Percentiles rank a stretch among this genome's conserved stretches.
These are phyloP conservation scores for Globisporangium ultimum DNA, from an alignment of 352 stramenopile species.

Conservation along the genomic window DNA sequence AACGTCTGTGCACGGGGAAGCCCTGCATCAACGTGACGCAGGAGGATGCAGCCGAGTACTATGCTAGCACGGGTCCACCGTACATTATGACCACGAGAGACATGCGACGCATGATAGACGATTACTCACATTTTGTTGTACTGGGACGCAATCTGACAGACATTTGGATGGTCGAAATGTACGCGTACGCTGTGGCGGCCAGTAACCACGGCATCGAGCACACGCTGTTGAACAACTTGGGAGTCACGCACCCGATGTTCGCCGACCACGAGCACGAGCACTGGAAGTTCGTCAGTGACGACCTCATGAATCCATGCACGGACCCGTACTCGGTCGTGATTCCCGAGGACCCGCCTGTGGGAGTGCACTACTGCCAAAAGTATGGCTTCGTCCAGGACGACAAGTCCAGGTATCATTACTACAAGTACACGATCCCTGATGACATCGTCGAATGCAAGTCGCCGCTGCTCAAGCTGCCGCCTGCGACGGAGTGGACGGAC, in stretches of 20 bases:
- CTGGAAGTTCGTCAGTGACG: conserved; percentile 35
- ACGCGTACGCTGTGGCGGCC: conserved; percentile 42
- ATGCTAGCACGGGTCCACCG: conserved; percentile 38
- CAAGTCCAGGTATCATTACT: conserved; percentile 15
- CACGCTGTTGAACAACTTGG: conserved; percentile 44
- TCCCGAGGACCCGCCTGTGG: conserved; percentile 33
- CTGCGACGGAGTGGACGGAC: conserved; percentile 13
- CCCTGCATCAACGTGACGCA: conserved; percentile 28
- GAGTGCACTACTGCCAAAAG: conserved; percentile 45
- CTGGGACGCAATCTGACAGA: conserved; percentile 27
- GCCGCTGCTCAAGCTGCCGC: conserved; percentile 17
- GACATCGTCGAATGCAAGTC: conserved; percentile 20
- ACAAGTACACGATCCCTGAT: conserved; percentile 20
- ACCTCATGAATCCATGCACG: conserved; percentile 37
- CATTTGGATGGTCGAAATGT: conserved; percentile 62
- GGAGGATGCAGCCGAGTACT: conserved; percentile 38
- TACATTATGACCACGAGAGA: conserved; percentile 59
- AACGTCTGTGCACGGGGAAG: conserved; percentile 28
- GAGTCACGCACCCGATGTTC: conserved; percentile 37
- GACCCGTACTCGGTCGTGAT: conserved; percentile 31
- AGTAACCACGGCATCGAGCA: conserved; percentile 54
- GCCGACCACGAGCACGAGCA: conserved; percentile 26
- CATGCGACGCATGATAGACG: conserved; percentile 39
- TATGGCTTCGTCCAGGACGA: conserved; percentile 11
- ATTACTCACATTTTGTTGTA: conserved; percentile 49